These are phyloP conservation scores for Ophiorrhiza pumila DNA, from an alignment of 257 asterid genomes.

Conservation along the genomic window DNA sequence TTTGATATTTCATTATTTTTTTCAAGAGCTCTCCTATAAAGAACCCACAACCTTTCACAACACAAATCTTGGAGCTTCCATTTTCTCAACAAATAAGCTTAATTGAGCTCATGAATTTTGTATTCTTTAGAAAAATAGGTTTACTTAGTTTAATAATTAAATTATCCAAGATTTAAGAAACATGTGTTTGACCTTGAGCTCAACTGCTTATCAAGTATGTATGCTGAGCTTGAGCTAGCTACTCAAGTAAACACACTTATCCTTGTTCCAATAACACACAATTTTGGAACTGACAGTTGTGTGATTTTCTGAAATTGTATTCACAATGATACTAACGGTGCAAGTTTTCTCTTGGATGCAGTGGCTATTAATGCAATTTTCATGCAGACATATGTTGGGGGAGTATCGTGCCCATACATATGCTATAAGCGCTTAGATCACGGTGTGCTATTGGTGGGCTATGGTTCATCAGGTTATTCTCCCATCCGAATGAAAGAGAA, in stretches of 20 bases:
- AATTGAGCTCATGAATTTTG: not conserved
- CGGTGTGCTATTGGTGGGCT: conserved; percentile 79
- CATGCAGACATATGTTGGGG: conserved; percentile 84
- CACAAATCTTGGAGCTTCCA: not conserved
- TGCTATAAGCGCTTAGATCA: conserved; percentile 71
- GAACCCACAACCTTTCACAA: not conserved
- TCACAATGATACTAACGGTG: not conserved
- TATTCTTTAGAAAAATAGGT: too few relatives aligned
- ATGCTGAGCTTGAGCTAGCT: too few relatives aligned
- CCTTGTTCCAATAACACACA: not conserved
- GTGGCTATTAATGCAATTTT: conserved; percentile 85
- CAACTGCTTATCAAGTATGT: too few relatives aligned
- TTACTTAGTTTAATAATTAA: too few relatives aligned
- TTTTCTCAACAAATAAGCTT: not conserved
- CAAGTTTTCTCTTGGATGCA: conserved; percentile 23
- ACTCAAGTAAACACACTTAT: too few relatives aligned
- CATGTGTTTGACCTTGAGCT: too few relatives aligned
- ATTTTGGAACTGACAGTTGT: not conserved
- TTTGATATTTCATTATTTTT: not conserved
- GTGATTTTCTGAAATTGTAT: not conserved
- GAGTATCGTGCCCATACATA: conserved; percentile 83
- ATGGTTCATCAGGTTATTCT: conserved; percentile 59
- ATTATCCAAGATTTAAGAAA: not conserved
- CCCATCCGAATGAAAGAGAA: conserved; percentile 69
- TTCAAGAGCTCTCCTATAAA: not conserved